Evolutionary conservation across 805 yeast genomes (phyloP).

Genomic region (Yarrowia sp.): DNA sequence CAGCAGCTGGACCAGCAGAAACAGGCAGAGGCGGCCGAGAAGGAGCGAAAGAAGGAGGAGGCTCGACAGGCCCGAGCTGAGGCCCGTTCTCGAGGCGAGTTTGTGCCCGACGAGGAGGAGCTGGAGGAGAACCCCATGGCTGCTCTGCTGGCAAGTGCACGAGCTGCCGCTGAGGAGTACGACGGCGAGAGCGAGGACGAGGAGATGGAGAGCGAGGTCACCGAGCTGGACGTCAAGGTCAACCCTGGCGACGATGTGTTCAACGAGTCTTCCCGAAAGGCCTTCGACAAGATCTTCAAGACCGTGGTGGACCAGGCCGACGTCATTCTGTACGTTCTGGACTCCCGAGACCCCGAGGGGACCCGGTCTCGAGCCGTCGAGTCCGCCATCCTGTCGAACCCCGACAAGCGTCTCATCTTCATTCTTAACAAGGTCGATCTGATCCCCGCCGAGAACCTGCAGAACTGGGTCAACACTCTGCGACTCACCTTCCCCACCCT

Average conservation of each 20-base stretch:
- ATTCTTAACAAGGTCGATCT: conserved; percentile 90
- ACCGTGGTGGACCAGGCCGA: conserved; percentile 90
- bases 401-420: conserved; percentile 79
- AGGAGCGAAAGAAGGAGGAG: conserved; percentile 42
- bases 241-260: conserved; percentile 44
- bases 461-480: conserved; percentile 78
- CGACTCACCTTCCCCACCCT: conserved; percentile 86
- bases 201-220: conserved; percentile 51
- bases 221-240: conserved; percentile 44
- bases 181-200: conserved; percentile 53
- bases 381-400: conserved; percentile 76
- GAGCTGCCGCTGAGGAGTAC: conserved; percentile 75
- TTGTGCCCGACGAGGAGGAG: conserved; percentile 38
- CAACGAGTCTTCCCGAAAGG: conserved; percentile 52
- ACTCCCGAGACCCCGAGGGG: conserved; percentile 95
- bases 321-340: conserved; percentile 87
- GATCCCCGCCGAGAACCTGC: conserved; percentile 78
- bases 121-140: conserved; percentile 54
- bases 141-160: conserved; percentile 88
- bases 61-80: conserved; percentile 33
- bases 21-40: conserved; percentile 45
- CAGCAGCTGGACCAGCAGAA: conserved; percentile 51
- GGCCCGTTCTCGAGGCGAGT: conserved; percentile 42
- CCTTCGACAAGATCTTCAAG: conserved; percentile 91
- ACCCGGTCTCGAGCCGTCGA: conserved; percentile 91